Conservation (phyloP, 345 rosid genomes). For the Psidium friedrichsthalianum region DNA sequence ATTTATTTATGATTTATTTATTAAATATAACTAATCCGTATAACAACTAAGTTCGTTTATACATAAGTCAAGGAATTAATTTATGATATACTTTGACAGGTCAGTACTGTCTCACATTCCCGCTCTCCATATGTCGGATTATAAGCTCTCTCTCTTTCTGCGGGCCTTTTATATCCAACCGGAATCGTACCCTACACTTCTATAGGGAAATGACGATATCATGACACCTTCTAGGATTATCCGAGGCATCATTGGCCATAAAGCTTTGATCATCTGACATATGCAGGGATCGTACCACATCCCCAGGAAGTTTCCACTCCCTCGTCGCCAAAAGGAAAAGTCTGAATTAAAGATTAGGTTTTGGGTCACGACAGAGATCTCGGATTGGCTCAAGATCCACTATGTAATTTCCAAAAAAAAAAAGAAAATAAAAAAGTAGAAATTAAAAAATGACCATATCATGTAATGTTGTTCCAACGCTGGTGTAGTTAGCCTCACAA, state of each 20-base stretch:
- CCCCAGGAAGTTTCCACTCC: background rate
- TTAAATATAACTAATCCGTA: too few species aligned
- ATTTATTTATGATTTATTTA: too few species aligned
- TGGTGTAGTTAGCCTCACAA: conserved; percentile 27
- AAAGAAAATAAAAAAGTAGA: background rate
- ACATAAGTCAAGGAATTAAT: too few species aligned
- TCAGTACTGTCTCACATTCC: too few species aligned
- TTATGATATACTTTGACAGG: too few species aligned
- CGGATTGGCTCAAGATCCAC: background rate
- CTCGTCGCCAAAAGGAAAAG: background rate
- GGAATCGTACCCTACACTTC: background rate
- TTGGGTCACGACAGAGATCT: background rate
- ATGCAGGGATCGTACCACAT: background rate
- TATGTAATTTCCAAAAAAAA: background rate
- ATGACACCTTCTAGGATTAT: background rate
- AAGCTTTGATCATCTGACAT: background rate
- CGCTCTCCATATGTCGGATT: too few species aligned
- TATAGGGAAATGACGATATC: background rate
- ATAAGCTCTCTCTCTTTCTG: too few species aligned
- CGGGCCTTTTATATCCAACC: background rate
- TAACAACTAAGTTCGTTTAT: too few species aligned
- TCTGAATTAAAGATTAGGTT: background rate
- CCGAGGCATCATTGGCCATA: background rate
- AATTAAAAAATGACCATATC: background rate
- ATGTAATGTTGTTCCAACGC: conserved; percentile 23